Evolutionary conservation across 2,329 filamentous ascomycete genomes (phyloP).

Genomic region (Colletotrichum cuscutae): DNA sequence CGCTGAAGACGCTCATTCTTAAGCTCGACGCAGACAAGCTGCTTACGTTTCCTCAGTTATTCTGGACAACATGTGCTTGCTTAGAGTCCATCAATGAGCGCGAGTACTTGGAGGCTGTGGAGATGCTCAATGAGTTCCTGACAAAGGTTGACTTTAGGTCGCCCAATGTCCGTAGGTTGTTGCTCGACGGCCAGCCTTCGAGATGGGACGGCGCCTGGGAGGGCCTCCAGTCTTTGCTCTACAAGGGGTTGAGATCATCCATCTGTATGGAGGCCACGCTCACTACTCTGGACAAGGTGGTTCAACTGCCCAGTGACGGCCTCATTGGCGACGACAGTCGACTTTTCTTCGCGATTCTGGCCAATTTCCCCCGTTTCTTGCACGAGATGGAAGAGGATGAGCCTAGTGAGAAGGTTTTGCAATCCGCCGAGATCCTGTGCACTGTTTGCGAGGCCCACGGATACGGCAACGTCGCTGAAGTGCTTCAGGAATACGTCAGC

Average conservation of each 20-base stretch:
- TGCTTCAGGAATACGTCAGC: slow-evolving; percentile 76
- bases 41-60: slow-evolving; percentile 91
- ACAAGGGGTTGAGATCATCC: slow-evolving; percentile 92
- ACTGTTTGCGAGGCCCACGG: slow-evolving; percentile 79
- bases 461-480: slow-evolving; percentile 72
- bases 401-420: slow-evolving; percentile 65
- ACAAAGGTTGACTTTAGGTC: slow-evolving; percentile 84
- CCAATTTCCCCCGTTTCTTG: slow-evolving; percentile 90
- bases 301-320: slow-evolving; percentile 80
- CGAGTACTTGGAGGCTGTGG: slow-evolving; percentile 90
- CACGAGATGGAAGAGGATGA: slow-evolving; percentile 76
- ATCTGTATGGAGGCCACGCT: slow-evolving; percentile 83
- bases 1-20: slow-evolving; percentile 88
- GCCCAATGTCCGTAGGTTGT: slow-evolving; percentile 72
- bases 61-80: slow-evolving; percentile 98
- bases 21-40: slow-evolving; percentile 84
- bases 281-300: slow-evolving; percentile 79
- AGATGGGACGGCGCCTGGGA: slow-evolving; percentile 93
- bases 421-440: slow-evolving; percentile 76
- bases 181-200: slow-evolving; percentile 82
- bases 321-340: slow-evolving; percentile 86
- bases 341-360: slow-evolving; percentile 85
- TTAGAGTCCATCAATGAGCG: slow-evolving; percentile 96
- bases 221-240: slow-evolving; percentile 84
- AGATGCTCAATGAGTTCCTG: slow-evolving; percentile 90